Conservation (phyloP, 23 red algal species). For the Agarophyton chilense region DNA sequence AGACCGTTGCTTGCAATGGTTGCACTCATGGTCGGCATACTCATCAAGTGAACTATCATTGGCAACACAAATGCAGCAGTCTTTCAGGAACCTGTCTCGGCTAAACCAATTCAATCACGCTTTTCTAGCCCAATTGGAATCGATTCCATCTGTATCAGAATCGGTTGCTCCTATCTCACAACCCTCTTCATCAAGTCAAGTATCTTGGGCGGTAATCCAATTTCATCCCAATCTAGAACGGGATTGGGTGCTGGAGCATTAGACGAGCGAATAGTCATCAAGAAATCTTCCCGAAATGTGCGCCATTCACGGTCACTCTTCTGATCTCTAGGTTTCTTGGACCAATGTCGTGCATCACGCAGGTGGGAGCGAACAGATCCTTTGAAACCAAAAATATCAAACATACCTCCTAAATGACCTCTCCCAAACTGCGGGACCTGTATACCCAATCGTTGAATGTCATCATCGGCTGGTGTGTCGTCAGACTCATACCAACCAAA, state of each 20-base stretch:
- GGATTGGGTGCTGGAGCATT: constrained; percentile 20
- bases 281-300: constrained; percentile 89
- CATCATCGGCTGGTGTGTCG: constrained; percentile 73
- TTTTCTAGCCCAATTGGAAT: constrained; percentile 75
- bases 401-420: constrained; percentile 45
- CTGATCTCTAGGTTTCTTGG: constrained; percentile 68
- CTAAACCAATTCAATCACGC: constrained; percentile 83
- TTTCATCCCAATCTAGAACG: constrained; percentile 80
- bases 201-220: constrained; percentile 56
- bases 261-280: constrained; percentile 64
- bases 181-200: constrained; percentile 56
- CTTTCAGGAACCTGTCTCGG: constrained; percentile 97
- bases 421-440: constrained; percentile 33
- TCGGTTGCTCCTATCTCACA: constrained; percentile 68
- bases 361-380: constrained; percentile 16
- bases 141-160: constrained; percentile 90
- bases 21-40: constrained; percentile 56
- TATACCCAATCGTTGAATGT: background rate
- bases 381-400: constrained; percentile 22
- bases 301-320: constrained; percentile 94
- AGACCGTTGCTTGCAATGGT: constrained; percentile 49
- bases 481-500: constrained; percentile 95
- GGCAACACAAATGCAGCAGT: constrained; percentile 97
- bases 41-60: constrained; percentile 68
- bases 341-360: constrained; percentile 78